Conservation (phyloP, 495 filamentous ascomycete genomes). For the Talaromyces liani region DNA sequence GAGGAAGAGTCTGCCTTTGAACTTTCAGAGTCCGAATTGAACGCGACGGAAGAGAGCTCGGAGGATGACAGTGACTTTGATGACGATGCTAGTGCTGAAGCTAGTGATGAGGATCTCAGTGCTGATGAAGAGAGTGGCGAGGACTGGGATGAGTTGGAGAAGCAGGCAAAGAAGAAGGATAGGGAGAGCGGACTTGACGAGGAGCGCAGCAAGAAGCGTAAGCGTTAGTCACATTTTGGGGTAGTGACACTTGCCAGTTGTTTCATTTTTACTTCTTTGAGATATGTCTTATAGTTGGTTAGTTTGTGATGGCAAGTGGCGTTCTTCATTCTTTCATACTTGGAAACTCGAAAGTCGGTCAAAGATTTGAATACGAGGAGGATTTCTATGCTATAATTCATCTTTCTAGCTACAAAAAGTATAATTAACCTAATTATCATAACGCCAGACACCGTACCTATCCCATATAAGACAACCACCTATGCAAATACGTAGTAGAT, state of each 20-base stretch:
- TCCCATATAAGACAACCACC: not conserved
- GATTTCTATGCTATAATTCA: not conserved
- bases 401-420: not conserved
- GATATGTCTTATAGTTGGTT: not conserved
- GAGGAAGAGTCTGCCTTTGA: slow-evolving; percentile 91
- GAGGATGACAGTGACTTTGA: slow-evolving; percentile 91
- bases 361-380: not conserved
- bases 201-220: slow-evolving; percentile 54
- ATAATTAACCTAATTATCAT: not conserved
- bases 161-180: slow-evolving; percentile 85
- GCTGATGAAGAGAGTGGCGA: slow-evolving; percentile 78
- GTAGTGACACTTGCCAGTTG: not conserved
- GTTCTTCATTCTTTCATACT: not conserved
- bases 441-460: not conserved
- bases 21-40: slow-evolving; percentile 75
- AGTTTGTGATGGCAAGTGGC: not conserved
- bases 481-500: not conserved
- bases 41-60: slow-evolving; percentile 67
- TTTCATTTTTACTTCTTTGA: not conserved
- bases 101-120: slow-evolving; percentile 62
- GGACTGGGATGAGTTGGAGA: slow-evolving; percentile 88
- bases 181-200: slow-evolving; percentile 64
- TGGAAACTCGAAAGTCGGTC: not conserved
- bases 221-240: slow-evolving; percentile 28
- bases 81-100: slow-evolving; percentile 77